Conservation (phyloP, 495 filamentous ascomycete genomes). For the Penicillium cinerascens region DNA sequence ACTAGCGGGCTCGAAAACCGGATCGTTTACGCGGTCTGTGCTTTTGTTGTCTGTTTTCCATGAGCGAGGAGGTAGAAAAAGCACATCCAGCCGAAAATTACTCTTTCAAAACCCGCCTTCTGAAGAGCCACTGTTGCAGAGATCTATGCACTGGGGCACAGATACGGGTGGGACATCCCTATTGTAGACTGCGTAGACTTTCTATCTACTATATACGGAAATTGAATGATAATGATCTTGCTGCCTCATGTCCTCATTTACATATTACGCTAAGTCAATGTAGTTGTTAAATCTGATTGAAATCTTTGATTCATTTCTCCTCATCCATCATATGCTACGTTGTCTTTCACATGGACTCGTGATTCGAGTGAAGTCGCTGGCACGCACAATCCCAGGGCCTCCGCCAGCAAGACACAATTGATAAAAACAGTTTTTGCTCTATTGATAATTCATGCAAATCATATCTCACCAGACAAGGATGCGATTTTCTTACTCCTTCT, state of each 20-base stretch:
- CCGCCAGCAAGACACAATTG: constrained; percentile 20
- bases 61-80: constrained; percentile 45
- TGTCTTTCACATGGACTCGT: constrained; percentile 26
- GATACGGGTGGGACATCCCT: constrained; percentile 86
- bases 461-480: constrained; percentile 1
- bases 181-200: constrained; percentile 1
- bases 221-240: not conserved
- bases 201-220: not conserved
- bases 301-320: constrained; percentile 24
- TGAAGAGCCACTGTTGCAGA: constrained; percentile 82
- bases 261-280: not conserved
- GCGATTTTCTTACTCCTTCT: constrained; percentile 55
- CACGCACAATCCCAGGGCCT: constrained; percentile 1
- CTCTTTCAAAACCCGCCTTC: constrained; percentile 53
- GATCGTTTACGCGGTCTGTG: constrained; percentile 18
- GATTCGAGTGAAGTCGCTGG: constrained; percentile 9
- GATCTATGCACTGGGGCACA: constrained; percentile 77
- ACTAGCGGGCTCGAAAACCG: constrained; percentile 24
- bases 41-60: constrained; percentile 23
- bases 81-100: constrained; percentile 38
- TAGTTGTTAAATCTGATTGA: not conserved
- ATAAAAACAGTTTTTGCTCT: constrained; percentile 19
- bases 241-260: not conserved
- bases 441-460: constrained; percentile 15
- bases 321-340: constrained; percentile 27